phyloP scores from a whole-genome alignment of 2,329 filamentous ascomycete genomes.

The Aspergillus proliferans region DNA sequence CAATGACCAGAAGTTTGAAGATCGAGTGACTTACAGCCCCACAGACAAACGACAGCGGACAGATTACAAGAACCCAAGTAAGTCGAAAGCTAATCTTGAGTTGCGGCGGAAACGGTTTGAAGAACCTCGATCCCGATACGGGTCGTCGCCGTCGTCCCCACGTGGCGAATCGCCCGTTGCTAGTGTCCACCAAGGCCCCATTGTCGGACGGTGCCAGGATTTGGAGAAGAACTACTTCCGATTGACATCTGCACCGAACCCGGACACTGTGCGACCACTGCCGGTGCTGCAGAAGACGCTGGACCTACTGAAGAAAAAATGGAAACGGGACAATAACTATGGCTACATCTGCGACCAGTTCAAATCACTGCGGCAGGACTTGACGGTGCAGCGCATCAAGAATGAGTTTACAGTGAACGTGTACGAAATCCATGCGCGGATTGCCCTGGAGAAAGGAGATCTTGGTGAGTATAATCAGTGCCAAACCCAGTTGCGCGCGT shows the following conservation, averaged over 20 bases:
- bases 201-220: constrained; percentile 75
- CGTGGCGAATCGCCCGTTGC: constrained; percentile 45
- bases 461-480: constrained; percentile 99
- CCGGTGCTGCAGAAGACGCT: constrained; percentile 73
- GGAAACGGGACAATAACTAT: constrained; percentile 90
- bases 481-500: constrained; percentile 89
- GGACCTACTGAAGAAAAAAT: constrained; percentile 87
- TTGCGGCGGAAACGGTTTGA: constrained; percentile 87
- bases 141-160: constrained; percentile 34
- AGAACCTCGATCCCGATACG: constrained; percentile 38
- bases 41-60: constrained; percentile 47
- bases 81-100: constrained; percentile 81
- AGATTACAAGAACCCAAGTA: constrained; percentile 62
- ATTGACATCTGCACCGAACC: constrained; percentile 81
- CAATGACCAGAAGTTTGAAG: constrained; percentile 56
- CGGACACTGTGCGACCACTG: constrained; percentile 81
- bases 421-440: constrained; percentile 95
- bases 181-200: constrained; percentile 54
- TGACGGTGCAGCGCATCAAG: constrained; percentile 95
- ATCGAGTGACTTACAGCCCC: constrained; percentile 63
- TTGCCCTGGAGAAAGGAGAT: constrained; percentile 96
- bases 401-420: constrained; percentile 94
- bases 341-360: constrained; percentile 98
- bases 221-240: constrained; percentile 94
- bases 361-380: constrained; percentile 94